phyloP scores from a whole-genome alignment of 108 stramenopile genomes.

The Cylindrotheca fusiformis region DNA sequence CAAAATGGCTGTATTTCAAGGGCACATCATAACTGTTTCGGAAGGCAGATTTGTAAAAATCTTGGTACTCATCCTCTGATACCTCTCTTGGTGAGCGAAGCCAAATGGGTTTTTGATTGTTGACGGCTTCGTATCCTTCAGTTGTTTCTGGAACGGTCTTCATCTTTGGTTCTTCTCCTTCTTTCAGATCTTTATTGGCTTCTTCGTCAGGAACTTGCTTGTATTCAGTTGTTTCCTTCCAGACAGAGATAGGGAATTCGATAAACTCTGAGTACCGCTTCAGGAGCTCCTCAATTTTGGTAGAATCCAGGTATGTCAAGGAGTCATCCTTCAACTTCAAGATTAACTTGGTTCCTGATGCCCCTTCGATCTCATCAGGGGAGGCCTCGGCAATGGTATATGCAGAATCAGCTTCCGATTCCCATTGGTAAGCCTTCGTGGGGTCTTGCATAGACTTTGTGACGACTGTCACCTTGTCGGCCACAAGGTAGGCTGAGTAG shows the following conservation, averaged over 20 bases:
- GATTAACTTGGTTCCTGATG: slow-evolving; percentile 82
- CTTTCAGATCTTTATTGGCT: slow-evolving; percentile 82
- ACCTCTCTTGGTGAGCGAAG: slow-evolving; percentile 91
- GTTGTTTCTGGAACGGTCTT: slow-evolving; percentile 92
- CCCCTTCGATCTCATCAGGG: slow-evolving; percentile 53
- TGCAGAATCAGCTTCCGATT: slow-evolving; percentile 62
- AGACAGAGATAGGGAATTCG: slow-evolving; percentile 94
- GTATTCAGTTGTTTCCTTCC: slow-evolving; percentile 94
- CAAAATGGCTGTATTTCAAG: slow-evolving; percentile 90
- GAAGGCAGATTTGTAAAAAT: slow-evolving; percentile 97
- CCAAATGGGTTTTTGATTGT: slow-evolving; percentile 97
- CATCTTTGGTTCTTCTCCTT: slow-evolving; percentile 89
- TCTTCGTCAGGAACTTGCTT: slow-evolving; percentile 93
- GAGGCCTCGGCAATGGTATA: slow-evolving; percentile 73
- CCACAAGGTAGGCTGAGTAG: slow-evolving; percentile 97
- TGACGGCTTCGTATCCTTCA: slow-evolving; percentile 88
- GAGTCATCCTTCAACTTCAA: slow-evolving; percentile 89
- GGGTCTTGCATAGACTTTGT: slow-evolving; percentile 82
- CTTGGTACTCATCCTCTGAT: slow-evolving; percentile 87
- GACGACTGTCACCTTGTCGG: slow-evolving; percentile 91
- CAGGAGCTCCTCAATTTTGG: slow-evolving; percentile 77
- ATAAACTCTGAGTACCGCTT: slow-evolving; percentile 94
- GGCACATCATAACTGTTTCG: slow-evolving; percentile 86
- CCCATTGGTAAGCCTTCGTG: slow-evolving; percentile 67
- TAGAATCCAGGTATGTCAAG: slow-evolving; percentile 70